phyloP scores from a whole-genome alignment of 2,329 filamentous ascomycete genomes.

The Fusarium aywerte region DNA sequence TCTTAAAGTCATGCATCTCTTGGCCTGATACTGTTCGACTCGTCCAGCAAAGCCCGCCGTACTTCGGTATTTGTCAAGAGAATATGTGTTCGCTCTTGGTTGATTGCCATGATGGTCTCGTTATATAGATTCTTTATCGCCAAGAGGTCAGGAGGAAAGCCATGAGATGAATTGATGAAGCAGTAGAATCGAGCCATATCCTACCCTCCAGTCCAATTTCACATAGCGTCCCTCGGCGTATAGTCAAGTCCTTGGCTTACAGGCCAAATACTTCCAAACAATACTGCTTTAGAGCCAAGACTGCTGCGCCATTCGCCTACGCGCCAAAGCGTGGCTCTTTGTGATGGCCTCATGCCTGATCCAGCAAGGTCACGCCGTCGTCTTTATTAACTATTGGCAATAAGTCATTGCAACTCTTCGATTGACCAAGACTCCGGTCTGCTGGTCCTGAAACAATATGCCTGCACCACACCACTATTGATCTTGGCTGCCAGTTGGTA shows the following conservation, averaged over 20 bases:
- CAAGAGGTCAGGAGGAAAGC: background rate
- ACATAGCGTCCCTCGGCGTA: conserved; percentile 18
- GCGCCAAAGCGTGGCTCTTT: conserved; percentile 32
- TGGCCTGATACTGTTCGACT: background rate
- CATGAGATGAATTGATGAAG: background rate
- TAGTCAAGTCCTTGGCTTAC: conserved; percentile 33
- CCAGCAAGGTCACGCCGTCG: conserved; percentile 10
- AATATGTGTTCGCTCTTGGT: background rate
- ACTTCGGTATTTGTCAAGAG: background rate
- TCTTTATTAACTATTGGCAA: conserved; percentile 7
- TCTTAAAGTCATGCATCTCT: background rate
- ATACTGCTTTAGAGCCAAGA: conserved; percentile 9
- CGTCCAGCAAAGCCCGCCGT: conserved; percentile 11
- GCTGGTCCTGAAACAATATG: conserved; percentile 36
- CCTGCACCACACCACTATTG: conserved; percentile 22
- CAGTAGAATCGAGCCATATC: background rate
- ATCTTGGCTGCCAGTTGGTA: conserved; percentile 12
- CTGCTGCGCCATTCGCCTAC: conserved; percentile 26
- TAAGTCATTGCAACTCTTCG: conserved; percentile 22
- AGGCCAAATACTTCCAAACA: background rate
- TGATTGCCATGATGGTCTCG: background rate
- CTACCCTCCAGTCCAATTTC: conserved; percentile 10
- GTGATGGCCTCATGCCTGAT: conserved; percentile 24
- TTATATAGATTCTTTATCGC: background rate
- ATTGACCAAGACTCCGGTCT: conserved; percentile 18